These are phyloP conservation scores for Spironucleus salmonicida DNA, from an alignment of 208 protist genomes.

Conservation along the genomic window DNA sequence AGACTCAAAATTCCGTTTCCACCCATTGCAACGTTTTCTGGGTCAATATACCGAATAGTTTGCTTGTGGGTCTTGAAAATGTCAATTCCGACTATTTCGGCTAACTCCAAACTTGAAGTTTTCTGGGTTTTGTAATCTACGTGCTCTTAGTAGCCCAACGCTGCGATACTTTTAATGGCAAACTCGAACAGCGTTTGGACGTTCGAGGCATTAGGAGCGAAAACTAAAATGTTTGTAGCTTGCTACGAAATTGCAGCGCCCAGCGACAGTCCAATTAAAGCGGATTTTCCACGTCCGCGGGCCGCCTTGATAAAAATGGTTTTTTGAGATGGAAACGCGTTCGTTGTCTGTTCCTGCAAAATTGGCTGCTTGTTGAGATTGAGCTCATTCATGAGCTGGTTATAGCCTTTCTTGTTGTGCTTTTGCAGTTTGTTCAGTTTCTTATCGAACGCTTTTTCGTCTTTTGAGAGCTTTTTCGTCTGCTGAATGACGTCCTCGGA, in stretches of 20 bases:
- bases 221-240: constrained; percentile 97
- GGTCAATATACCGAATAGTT: constrained; percentile 83
- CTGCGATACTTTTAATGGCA: constrained; percentile 75
- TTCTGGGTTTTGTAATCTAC: constrained; percentile 74
- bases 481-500: no score
- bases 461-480: no score
- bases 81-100: constrained; percentile 76
- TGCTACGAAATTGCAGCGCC: constrained; percentile 79
- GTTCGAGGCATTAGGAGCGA: constrained; percentile 85
- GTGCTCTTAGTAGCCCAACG: constrained; percentile 77
- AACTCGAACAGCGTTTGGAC: constrained; percentile 98
- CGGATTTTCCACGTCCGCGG: constrained; percentile 89
- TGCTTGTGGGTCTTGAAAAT: constrained; percentile 84
- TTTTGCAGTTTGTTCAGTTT: neutral
- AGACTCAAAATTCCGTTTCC: neutral
- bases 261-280: constrained; percentile 69
- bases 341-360: neutral
- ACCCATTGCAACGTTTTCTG: neutral
- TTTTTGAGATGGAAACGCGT: constrained; percentile 52
- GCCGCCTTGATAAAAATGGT: constrained; percentile 83
- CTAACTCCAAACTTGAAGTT: neutral
- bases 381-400: neutral
- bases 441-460: neutral
- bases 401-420: neutral
- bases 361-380: neutral